Evolutionary conservation across 2,329 filamentous ascomycete genomes (phyloP), one percentile per base, ranked within the genome.

Genomic region (Fusarium liriodendri): DNA sequence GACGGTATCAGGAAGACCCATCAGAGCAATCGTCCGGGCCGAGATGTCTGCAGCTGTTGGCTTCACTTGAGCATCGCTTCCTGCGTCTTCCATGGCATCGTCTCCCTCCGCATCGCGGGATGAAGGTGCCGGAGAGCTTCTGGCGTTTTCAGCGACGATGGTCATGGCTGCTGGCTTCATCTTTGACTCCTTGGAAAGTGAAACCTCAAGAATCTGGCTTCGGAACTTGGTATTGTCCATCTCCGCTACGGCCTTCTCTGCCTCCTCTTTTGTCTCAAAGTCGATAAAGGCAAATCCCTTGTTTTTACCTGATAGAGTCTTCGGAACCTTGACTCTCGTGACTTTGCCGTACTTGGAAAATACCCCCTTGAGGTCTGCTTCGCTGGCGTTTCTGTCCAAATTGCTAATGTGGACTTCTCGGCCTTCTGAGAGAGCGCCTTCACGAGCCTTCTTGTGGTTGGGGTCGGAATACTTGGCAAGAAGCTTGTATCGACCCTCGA

Each of bases 1-100:
- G 78, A 98, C 90, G 0, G 95, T 98, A 79, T 98, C 97, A 1
- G 97, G 95, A 1, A 99, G 86, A 71, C 95, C 93, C 83, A 98
- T 90, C 32, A 99, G 85, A 11, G 92, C 93, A 59, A 98, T 88
- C 1, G 94, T 97, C 62, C 95, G 91, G 59, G 91, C 89, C 33
- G 86, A 82, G 22, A 90, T 88, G 18, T 90, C 87, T 7, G 81
- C 81, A 9, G 84, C 82, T 1, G 87, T 85, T 20, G 87, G 85
- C 14, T 79, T 79, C 50, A 75, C 45, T 25, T 60, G 58, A 16
- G 66, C 68, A 42, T 67, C 69, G 37, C 29, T 61, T n/a, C 33
- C 57, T 14, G 69, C 77, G 64, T 84, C 82, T 0, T 80, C 63
- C 78, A 84, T 87, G 33, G 81, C 77, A 57, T 84, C 79, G 37